Conservation (phyloP, 2,329 filamentous ascomycete genomes). For the Xylaria sp. region DNA sequence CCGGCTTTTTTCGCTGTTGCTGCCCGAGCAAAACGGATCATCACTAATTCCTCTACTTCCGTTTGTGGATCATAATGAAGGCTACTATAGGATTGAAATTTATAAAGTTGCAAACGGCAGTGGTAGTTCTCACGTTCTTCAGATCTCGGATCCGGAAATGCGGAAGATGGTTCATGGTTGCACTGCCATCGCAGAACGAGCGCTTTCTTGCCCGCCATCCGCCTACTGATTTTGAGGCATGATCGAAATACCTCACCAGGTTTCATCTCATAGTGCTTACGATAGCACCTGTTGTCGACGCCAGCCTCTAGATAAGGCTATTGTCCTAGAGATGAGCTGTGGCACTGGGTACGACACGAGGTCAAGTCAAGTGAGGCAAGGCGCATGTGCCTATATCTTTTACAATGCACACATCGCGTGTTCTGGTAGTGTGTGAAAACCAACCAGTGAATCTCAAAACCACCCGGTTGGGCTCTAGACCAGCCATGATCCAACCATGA, state of each 20-base stretch:
- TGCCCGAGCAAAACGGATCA: slow-evolving; percentile 53
- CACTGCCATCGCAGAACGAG: slow-evolving; percentile 27
- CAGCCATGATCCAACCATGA: slow-evolving; percentile 39
- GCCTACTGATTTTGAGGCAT: slow-evolving; percentile 14
- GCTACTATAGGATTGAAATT: slow-evolving; percentile 41
- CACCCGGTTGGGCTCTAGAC: slow-evolving; percentile 45
- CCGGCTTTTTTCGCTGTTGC: slow-evolving; percentile 52
- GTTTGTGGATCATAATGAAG: slow-evolving; percentile 44
- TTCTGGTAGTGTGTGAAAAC: slow-evolving; percentile 31
- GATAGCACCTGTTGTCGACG: slow-evolving; percentile 16
- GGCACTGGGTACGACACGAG: slow-evolving; percentile 39
- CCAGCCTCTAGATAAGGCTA: slow-evolving; percentile 39
- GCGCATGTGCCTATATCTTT: slow-evolving; percentile 40
- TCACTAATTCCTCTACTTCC: slow-evolving; percentile 39
- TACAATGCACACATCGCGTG: slow-evolving; percentile 22
- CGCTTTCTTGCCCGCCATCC: slow-evolving; percentile 6
- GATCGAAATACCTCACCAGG: slow-evolving; percentile 6
- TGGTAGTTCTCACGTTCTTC: slow-evolving; percentile 28
- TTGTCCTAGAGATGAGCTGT: slow-evolving; percentile 30
- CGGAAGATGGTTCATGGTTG: slow-evolving; percentile 23
- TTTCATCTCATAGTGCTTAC: slow-evolving; percentile 25
- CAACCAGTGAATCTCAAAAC: slow-evolving; percentile 46
- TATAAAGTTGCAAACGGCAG: slow-evolving; percentile 34
- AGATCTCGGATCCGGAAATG: slow-evolving; percentile 33
- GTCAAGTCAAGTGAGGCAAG: slow-evolving; percentile 49